Base-by-base conservation (phyloP, 2,329 filamentous ascomycete species). In the Aspergillus sp. region DNA sequence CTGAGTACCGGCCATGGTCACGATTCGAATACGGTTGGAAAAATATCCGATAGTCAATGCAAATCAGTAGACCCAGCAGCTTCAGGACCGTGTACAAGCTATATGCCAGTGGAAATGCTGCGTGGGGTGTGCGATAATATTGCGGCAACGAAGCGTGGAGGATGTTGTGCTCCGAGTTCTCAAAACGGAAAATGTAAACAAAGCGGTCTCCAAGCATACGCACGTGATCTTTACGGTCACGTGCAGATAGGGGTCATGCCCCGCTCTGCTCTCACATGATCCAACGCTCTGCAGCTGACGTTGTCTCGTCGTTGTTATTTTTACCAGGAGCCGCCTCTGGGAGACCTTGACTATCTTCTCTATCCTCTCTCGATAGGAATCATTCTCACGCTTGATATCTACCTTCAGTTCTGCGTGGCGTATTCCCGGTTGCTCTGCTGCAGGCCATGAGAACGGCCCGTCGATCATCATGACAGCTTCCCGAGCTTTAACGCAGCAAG, bases 1-100 rank as follows among this genome's bases (percentile, higher is more conserved):
- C 54, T 73, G 71, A 51, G 75, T 67, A 63, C 74, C 76, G 63
- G 75, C 75, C 79, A 82, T 81, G 45, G 19, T 62, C 47, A 53
- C 27, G 39, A 41, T 26, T 3, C 26, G 10, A n/a, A 30, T 12
- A 29, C 10, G 5, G 12, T 28, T 8, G 19, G 19, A 9, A 3
- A 39, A 4, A 19, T 26, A 26, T 26, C 7, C 7, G 12, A 19
- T 27, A 7, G 1, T 10, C 34, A 36, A 10, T 8, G 7, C 6
- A 28, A 39, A 4, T 27, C 4, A 19, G 2, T 9, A 28, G 4
- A 39, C 5, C 9, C 5, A 19, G 26, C 12, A 39, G 19, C 19
- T 19, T 19, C 19, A 19, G 19, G 19, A 26, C 8, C 26, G 9
- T 8, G 8, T 39, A 28, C 36, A 39, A 39, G 1, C 30, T 32